Conservation (phyloP, 2,329 filamentous ascomycete species). For the Ilyonectria robusta region DNA sequence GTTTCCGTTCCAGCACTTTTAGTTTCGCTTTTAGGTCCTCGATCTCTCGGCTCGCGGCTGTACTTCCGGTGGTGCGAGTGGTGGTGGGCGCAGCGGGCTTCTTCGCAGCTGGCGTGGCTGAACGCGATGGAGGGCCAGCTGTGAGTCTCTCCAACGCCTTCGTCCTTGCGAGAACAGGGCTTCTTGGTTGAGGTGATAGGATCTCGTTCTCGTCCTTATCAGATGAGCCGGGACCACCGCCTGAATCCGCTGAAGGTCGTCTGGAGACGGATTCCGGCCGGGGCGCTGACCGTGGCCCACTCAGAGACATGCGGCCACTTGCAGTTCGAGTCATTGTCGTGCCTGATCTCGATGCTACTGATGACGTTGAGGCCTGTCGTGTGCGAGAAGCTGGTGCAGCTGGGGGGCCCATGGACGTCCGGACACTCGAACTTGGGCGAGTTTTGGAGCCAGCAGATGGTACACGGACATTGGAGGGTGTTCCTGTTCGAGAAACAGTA, state of each 20-base stretch:
- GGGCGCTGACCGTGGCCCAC: conserved; percentile 52
- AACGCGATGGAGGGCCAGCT: conserved; percentile 50
- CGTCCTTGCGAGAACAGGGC: conserved; percentile 65
- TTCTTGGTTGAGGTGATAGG: conserved; percentile 63
- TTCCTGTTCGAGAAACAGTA: conserved; percentile 74
- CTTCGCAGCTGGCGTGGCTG: conserved; percentile 52
- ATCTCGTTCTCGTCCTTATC: conserved; percentile 63
- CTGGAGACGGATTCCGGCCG: conserved; percentile 58
- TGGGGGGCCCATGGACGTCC: conserved; percentile 79
- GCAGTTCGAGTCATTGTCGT: conserved; percentile 54
- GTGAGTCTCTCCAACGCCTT: conserved; percentile 68
- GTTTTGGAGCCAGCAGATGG: conserved; percentile 63
- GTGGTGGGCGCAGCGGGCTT: conserved; percentile 49
- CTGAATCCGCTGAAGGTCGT: conserved; percentile 64
- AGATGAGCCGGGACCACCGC: conserved; percentile 56
- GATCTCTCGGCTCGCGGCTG: conserved; percentile 75
- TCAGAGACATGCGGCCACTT: conserved; percentile 58
- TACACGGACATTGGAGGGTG: conserved; percentile 70
- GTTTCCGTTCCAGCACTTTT: conserved; percentile 88
- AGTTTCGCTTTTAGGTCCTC: conserved; percentile 93
- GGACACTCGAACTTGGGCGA: conserved; percentile 69
- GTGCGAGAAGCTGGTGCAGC: conserved; percentile 61
- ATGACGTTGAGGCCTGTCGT: conserved; percentile 62
- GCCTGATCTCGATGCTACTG: conserved; percentile 53
- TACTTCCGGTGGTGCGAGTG: conserved; percentile 57